Conservation (phyloP, 371 early-diverging fungal species). For the Rhizopus microsporus region DNA sequence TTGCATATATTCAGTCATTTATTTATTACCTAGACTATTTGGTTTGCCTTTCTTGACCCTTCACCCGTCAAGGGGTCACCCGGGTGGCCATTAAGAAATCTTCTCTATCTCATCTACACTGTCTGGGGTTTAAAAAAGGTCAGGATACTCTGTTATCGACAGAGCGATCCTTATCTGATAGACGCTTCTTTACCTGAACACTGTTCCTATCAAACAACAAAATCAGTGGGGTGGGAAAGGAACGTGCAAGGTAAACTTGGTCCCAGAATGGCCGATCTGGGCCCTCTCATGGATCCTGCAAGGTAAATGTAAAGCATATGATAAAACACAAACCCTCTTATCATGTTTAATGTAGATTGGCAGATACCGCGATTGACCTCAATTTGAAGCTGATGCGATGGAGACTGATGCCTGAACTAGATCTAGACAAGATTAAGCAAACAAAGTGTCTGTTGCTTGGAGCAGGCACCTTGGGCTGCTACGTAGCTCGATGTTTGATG, state of each 20-base stretch:
- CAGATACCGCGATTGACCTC: conserved; percentile 87
- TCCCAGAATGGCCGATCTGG: conserved; percentile 84
- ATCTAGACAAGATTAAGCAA: conserved; percentile 76
- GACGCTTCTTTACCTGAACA: background rate
- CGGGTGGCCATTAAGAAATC: conserved; percentile 92
- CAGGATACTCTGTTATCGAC: conserved; percentile 78
- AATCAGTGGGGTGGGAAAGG: conserved; percentile 91
- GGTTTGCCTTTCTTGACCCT: conserved; percentile 86
- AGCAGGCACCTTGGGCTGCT: conserved; percentile 95
- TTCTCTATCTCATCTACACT: conserved; percentile 66
- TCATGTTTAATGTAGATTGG: conserved; percentile 49
- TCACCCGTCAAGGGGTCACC: conserved; percentile 63
- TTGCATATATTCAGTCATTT: background rate
- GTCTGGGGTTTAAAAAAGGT: conserved; percentile 46
- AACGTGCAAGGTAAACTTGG: conserved; percentile 77
- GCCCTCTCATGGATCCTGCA: conserved; percentile 75
- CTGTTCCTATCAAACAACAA: conserved; percentile 31
- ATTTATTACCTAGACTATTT: conserved; percentile 4
- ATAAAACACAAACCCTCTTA: background rate
- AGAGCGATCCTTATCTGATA: conserved; percentile 17
- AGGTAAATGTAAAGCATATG: conserved; percentile 30
- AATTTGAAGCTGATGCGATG: conserved; percentile 96
- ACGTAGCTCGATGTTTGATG: conserved; percentile 81
- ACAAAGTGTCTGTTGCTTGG: conserved; percentile 87
- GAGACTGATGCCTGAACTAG: conserved; percentile 84